Base-by-base conservation (phyloP, 352 stramenopile genomes). In the Pythium phragmiticola region DNA sequence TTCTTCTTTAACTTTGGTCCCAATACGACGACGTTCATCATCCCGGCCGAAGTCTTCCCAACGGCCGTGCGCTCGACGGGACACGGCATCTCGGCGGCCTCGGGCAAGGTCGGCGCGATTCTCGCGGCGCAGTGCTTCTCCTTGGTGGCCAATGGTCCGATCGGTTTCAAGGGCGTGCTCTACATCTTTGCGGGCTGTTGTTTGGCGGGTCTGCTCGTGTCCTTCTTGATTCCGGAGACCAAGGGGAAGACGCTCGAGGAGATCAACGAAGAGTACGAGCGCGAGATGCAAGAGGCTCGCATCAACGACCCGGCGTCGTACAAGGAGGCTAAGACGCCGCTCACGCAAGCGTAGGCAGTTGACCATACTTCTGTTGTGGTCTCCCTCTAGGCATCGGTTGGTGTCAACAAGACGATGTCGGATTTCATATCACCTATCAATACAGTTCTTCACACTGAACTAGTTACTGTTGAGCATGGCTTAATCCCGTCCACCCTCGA, bases 1-100 rank as follows among this genome's bases (percentile, higher is more conserved):
- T 82, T 86, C 66, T 82, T 82, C 56, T 82, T 83, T 67, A 54
- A 62, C 55, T 62, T 92, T 64, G 80, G 81, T 1, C 81, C 83
- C 46, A 89, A 89, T 67, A 70, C 77, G 43, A 95, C 88, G 16
- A 96, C 88, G 16, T 96, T 95, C 72, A 82, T 96, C 54, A 89
- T 95, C 60, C 84, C 88, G 1, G 80, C 86, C 5, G 88, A 95
- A 67, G 74, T 92, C 3, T 94, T 95, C 66, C 86, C 85, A 2
- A 95, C 86, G 34, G 77, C 87, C 43, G 77, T 92, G 67, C 75
- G 88, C 41, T 94, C 84, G 7, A 86, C 87, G 36, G 86, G 83
- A 43, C 88, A 96, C 69, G 88, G 88, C 16, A 91, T 95, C 65
- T 90, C 82, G 43, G 55, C 55, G 28, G 55, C 55, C 11, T 54